Evolutionary conservation across 495 filamentous ascomycete genomes (phyloP).

Genomic region (Chaetomium cochliodes): DNA sequence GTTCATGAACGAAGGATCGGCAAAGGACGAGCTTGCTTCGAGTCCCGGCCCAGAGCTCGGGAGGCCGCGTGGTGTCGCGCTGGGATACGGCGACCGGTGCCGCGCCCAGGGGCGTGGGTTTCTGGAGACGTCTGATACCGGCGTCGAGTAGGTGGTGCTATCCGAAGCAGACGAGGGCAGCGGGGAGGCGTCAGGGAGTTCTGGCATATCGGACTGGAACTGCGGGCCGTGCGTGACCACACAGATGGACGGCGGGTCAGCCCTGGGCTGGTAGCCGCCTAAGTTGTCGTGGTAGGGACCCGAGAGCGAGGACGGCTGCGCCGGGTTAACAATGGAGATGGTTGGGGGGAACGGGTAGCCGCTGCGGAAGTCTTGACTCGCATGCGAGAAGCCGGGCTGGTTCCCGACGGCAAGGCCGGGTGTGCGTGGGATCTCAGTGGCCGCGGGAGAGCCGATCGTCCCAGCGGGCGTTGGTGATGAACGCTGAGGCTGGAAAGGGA

Average conservation of each 20-base stretch:
- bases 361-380: conserved; percentile 15
- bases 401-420: conserved; percentile 15
- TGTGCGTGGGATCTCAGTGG: conserved; percentile 16
- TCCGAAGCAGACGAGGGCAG: conserved; percentile 51
- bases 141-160: conserved; percentile 50
- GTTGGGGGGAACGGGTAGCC: conserved; percentile 22
- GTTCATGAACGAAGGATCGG: conserved; percentile 22
- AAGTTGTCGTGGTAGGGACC: conserved; percentile 10
- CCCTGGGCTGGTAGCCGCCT: conserved; percentile 24
- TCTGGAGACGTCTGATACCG: conserved; percentile 40
- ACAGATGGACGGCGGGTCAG: conserved; percentile 22
- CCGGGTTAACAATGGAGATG: conserved; percentile 23
- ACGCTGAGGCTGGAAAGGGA: conserved; percentile 14
- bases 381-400: conserved; percentile 21
- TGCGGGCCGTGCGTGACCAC: conserved; percentile 27
- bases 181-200: conserved; percentile 43
- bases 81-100: conserved; percentile 28
- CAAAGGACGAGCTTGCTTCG: conserved; percentile 29
- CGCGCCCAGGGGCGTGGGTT: conserved; percentile 17
- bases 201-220: conserved; percentile 27
- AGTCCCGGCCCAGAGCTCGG: conserved; percentile 30
- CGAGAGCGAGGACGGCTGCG: conserved; percentile 14
- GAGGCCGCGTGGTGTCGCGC: conserved; percentile 25
- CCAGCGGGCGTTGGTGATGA: background rate
- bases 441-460: background rate